These are phyloP conservation scores for Calonectria honghensis DNA, from an alignment of 2,329 filamentous ascomycete species.

Conservation along the genomic window DNA sequence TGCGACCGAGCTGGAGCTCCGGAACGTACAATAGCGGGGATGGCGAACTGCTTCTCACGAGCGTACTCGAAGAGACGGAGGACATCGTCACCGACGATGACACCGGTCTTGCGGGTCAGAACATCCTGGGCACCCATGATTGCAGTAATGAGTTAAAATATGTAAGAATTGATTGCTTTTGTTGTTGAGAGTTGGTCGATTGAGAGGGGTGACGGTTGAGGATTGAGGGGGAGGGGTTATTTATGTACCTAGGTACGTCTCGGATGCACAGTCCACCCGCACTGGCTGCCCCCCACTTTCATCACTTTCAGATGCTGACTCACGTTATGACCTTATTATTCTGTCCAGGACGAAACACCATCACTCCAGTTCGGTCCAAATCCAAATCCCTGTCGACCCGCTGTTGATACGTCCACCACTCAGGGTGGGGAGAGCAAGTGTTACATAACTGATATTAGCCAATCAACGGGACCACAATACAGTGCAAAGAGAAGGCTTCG, in stretches of 20 bases:
- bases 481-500: neutral
- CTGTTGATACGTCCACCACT: neutral
- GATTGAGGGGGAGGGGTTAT: slow-evolving; percentile 26
- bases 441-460: neutral
- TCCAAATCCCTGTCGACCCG: neutral
- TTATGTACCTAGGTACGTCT: slow-evolving; percentile 4
- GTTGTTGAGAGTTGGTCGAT: slow-evolving; percentile 38
- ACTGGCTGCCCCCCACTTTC: neutral
- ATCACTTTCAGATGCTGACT: neutral
- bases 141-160: slow-evolving; percentile 49
- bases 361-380: neutral
- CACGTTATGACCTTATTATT: slow-evolving; percentile 2
- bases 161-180: slow-evolving; percentile 42
- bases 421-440: neutral
- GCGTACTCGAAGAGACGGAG: slow-evolving; percentile 89
- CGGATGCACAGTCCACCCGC: neutral
- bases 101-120: slow-evolving; percentile 71
- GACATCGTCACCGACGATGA: slow-evolving; percentile 74
- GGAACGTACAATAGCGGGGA: slow-evolving; percentile 80
- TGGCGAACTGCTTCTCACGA: slow-evolving; percentile 90
- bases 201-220: slow-evolving; percentile 12
- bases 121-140: slow-evolving; percentile 64
- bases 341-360: neutral
- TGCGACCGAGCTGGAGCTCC: neutral
- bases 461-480: neutral